These are phyloP conservation scores for Wickerhamomyces tratensis DNA, from an alignment of 805 yeast species.

Conservation along the genomic window DNA sequence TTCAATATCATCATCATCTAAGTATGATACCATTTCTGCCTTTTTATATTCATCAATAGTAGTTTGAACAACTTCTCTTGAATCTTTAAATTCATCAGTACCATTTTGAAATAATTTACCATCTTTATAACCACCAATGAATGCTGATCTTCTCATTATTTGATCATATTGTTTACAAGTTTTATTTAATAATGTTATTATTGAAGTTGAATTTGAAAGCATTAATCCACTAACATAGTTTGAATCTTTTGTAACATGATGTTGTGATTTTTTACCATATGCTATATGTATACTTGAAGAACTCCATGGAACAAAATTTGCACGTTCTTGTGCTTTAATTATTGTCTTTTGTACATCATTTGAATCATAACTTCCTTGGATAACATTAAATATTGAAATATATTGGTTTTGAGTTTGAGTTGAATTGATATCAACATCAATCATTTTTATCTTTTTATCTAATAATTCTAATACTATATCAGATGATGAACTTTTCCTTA, in stretches of 20 bases:
- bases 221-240: slow-evolving; percentile 66
- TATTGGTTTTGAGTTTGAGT: slow-evolving; percentile 35
- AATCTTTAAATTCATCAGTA: slow-evolving; percentile 64
- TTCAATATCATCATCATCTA: slow-evolving; percentile 29
- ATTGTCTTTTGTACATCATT: slow-evolving; percentile 64
- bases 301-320: slow-evolving; percentile 80
- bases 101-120: slow-evolving; percentile 28
- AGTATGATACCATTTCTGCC: slow-evolving; percentile 45
- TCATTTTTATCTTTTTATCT: slow-evolving; percentile 72
- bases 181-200: slow-evolving; percentile 54
- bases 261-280: slow-evolving; percentile 65
- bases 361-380: slow-evolving; percentile 56
- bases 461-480: slow-evolving; percentile 79
- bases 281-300: slow-evolving; percentile 74
- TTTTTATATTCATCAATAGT: slow-evolving; percentile 72
- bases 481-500: slow-evolving; percentile 66
- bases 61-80: slow-evolving; percentile 65
- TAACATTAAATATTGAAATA: slow-evolving; percentile 60
- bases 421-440: slow-evolving; percentile 28
- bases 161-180: slow-evolving; percentile 72
- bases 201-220: slow-evolving; percentile 75
- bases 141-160: slow-evolving; percentile 73
- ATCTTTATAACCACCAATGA: slow-evolving; percentile 62
- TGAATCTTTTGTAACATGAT: slow-evolving; percentile 21
- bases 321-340: slow-evolving; percentile 51